phyloP scores from a whole-genome alignment of 495 filamentous ascomycete genomes.

The Delitschia confertaspora region DNA sequence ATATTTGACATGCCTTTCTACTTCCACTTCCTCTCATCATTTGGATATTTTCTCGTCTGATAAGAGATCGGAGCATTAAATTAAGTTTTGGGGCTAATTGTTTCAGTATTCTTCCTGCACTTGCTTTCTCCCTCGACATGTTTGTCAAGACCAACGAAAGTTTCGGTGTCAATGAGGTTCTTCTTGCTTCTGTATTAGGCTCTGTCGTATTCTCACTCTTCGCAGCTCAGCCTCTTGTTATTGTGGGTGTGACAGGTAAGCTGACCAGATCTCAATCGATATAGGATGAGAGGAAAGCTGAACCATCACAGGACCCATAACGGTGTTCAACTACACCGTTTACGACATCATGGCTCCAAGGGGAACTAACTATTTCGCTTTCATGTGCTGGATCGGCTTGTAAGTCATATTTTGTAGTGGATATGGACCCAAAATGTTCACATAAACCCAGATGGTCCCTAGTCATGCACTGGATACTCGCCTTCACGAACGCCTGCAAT shows the following conservation, averaged over 20 bases:
- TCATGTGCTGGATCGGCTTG: slow-evolving; percentile 37
- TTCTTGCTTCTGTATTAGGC: slow-evolving; percentile 39
- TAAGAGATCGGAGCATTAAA: no score
- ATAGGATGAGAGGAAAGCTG: slow-evolving; percentile 1
- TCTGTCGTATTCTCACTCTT: slow-evolving; percentile 36
- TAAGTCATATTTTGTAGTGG: slow-evolving; percentile 3
- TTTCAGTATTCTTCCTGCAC: slow-evolving; percentile 37
- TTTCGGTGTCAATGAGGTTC: slow-evolving; percentile 42
- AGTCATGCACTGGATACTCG: slow-evolving; percentile 38
- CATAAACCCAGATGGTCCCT: slow-evolving; percentile 42
- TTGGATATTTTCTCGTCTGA: no score
- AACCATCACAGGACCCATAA: slow-evolving; percentile 26
- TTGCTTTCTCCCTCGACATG: slow-evolving; percentile 43
- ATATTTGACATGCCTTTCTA: no score
- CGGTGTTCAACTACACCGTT: slow-evolving; percentile 42
- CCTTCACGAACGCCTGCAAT: slow-evolving; percentile 38
- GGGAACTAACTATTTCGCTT: slow-evolving; percentile 31
- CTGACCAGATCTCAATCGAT: neutral
- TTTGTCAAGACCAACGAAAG: slow-evolving; percentile 32
- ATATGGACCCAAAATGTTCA: slow-evolving; percentile 4
- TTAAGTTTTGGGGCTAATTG: slow-evolving; percentile 1
- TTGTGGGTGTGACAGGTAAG: slow-evolving; percentile 79
- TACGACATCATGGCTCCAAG: slow-evolving; percentile 37
- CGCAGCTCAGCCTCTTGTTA: slow-evolving; percentile 40
- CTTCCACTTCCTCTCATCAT: no score